phyloP scores from a whole-genome alignment of 1,139 yeast genomes.

The Kluyveromyces marxianus region DNA sequence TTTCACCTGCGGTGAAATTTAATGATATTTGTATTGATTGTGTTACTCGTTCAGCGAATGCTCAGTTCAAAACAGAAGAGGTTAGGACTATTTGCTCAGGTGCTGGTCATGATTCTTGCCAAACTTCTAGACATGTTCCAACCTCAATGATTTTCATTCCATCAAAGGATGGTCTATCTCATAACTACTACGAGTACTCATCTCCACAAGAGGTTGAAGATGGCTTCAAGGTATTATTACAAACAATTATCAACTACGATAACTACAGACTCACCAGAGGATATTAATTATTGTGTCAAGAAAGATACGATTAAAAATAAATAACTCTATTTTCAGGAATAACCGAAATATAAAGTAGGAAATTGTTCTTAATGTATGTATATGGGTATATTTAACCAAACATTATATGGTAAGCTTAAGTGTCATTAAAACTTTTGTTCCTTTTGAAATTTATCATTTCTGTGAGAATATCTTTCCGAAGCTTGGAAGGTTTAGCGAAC shows the following conservation, averaged over 20 bases:
- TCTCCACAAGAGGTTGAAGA: constrained; percentile 54
- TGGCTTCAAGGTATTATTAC: constrained; percentile 52
- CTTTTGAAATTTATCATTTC: neutral
- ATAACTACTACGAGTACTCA: constrained; percentile 59
- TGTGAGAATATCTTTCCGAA: constrained; percentile 11
- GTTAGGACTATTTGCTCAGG: constrained; percentile 50
- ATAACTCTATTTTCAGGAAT: no score
- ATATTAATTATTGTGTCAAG: neutral
- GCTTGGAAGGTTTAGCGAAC: constrained; percentile 16
- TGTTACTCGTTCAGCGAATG: constrained; percentile 45
- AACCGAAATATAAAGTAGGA: no score
- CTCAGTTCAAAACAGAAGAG: constrained; percentile 39
- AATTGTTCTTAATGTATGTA: neutral
- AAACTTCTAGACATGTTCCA: constrained; percentile 48
- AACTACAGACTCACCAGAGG: constrained; percentile 14
- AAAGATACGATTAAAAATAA: no score
- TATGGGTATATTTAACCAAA: neutral
- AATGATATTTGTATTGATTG: constrained; percentile 42
- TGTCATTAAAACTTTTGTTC: no score
- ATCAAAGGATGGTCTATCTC: constrained; percentile 61
- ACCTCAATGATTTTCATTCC: constrained; percentile 74
- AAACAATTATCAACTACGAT: constrained; percentile 54
- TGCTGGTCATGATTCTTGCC: constrained; percentile 69
- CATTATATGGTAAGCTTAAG: no score
- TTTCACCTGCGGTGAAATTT: constrained; percentile 48